These are phyloP conservation scores for Xylaria sp. DNA, from an alignment of 2,329 filamentous ascomycete genomes.

Conservation along the genomic window DNA sequence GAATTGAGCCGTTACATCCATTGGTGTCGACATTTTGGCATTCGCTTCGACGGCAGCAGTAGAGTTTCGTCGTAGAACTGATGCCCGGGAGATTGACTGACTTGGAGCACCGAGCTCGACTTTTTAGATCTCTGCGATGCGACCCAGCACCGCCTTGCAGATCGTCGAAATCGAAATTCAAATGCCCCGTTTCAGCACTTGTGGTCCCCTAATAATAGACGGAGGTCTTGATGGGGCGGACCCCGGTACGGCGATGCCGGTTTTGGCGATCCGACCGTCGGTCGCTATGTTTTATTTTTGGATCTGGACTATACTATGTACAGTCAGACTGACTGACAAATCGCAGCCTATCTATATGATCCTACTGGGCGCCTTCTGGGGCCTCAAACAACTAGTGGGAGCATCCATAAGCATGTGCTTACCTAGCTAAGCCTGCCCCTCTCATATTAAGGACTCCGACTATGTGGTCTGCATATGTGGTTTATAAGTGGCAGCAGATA, in stretches of 20 bases:
- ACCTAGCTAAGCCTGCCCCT: constrained; percentile 24
- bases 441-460: constrained; percentile 36
- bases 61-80: constrained; percentile 18
- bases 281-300: constrained; percentile 30
- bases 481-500: constrained; percentile 17
- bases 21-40: constrained; percentile 28
- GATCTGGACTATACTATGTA: constrained; percentile 30
- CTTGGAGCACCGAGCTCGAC: constrained; percentile 28
- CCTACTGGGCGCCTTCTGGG: constrained; percentile 28
- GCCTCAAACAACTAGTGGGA: constrained; percentile 31
- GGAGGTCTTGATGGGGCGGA: constrained; percentile 34
- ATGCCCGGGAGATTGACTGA: constrained; percentile 14
- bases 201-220: constrained; percentile 36
- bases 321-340: constrained; percentile 37
- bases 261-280: constrained; percentile 37
- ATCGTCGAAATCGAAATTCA: constrained; percentile 28
- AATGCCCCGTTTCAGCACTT: constrained; percentile 29
- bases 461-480: constrained; percentile 18
- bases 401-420: constrained; percentile 30
- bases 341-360: constrained; percentile 26
- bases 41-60: constrained; percentile 20
- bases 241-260: constrained; percentile 37
- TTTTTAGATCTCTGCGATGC: constrained; percentile 32
- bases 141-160: constrained; percentile 12
- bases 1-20: constrained; percentile 22